Base-by-base conservation (phyloP, 192 early-diverging fungal species). In the Coemansia nantahalensis region DNA sequence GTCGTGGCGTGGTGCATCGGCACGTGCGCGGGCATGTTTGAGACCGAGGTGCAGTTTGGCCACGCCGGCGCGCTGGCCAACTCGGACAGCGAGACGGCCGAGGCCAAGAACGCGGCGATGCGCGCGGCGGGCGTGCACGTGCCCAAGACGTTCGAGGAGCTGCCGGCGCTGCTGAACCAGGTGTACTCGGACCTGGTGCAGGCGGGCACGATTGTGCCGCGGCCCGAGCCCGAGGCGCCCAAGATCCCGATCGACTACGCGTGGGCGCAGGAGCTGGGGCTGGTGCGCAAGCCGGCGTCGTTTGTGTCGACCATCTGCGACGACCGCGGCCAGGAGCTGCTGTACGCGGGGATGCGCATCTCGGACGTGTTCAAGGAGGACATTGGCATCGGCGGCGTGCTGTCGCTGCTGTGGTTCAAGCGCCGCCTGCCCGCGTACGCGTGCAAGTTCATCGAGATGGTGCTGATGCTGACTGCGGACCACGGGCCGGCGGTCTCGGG, bases 171-270 rank as follows among this genome's bases (percentile, higher is more conserved):
- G 40, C 79, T 98, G 48, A 74, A 73, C 68, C 71, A 87, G 61
- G 83, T 90, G 22, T 98, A 88, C 78, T 59, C 77, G 35, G 76
- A 86, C 23, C 83, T 95, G 61, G 87, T 94, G 42, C 71, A 80
- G 54, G 60, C 81, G 32, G 86, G 86, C 18, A 65, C 65, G 23
- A 86, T 98, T 30, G 79, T 82, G 36, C 84, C 87, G 35, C 57
- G 56, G 32, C 54, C 86, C 18, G 95, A 98, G 70, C 93, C 94
- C n/a, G 90, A 93, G 63, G 74, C 85, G 28, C 95, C 95, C 54
- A 96, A 96, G 85, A 95, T 98, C 57, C 95, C 95, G 19, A 95
- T 98, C 60, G 95, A 98, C 80, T 98, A 98, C 69, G 84, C 92
- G 11, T 98, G 95, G 95, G 95, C 95, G 28, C 92, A 95, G 79